Base-by-base conservation (phyloP, 345 rosid genomes). In the Syzygium aromaticum region DNA sequence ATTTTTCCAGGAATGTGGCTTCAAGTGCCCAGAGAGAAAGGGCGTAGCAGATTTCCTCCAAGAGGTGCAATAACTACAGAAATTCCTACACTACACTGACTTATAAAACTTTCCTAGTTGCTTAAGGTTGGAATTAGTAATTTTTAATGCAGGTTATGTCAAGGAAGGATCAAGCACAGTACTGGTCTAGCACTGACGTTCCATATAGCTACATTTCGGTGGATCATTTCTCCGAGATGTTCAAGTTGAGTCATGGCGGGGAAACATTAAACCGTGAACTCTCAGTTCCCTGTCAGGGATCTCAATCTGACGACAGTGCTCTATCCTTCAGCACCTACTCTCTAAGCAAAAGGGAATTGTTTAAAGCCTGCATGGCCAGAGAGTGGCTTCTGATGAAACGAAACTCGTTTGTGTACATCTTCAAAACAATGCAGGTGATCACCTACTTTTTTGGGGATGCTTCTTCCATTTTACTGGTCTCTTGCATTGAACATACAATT, bases 1-100 rank as follows among this genome's bases (percentile, higher is more conserved):
- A 6, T 95, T 93, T 89, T 95, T 94, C 30, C 92, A 93, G 91
- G 90, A 86, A 27, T 93, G 94, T 64, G 96, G 98, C 27, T 95
- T 95, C 63, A 92, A 77, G 83, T 93, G 96, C 84, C 95, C 96
- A n/a, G 89, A 90, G 84, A 93, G 95, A 85, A 95, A 94, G 92
- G 95, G 92, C 3, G 91, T 93, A 10, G 93, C 94, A 10, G 95
- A 95, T 87, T 95, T 93, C 89, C 92, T 95, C 82, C 96, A 95
- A 54, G 96, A 94, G 93, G 98, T 89, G 51, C 22, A 40, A 6
- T 27, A 12, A 43, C 54, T 38, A 63, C 17, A n/a, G 33, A 51
- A 52, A 16, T 63, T 51, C 54, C 46, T 40, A 28, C 40, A 21
- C 40, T 84, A 13, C 16, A 51, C 46, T 33, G 4, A 22, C 27